phyloP scores from a whole-genome alignment of 2,329 filamentous ascomycete genomes.

The Trichoderma brevicompactum region DNA sequence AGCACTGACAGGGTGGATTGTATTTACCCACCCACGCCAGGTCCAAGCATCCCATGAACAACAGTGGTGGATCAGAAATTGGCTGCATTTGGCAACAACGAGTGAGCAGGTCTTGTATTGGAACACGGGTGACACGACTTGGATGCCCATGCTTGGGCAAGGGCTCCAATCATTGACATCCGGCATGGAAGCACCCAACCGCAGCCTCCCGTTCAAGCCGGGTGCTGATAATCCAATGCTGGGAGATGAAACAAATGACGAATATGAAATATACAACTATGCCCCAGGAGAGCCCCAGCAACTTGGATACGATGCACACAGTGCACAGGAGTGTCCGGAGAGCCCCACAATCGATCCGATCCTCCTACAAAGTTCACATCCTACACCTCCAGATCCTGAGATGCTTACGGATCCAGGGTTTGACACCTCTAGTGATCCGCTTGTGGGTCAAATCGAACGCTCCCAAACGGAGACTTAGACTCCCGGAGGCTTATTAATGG shows the following conservation, averaged over 20 bases:
- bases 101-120: background rate
- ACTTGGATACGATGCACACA: background rate
- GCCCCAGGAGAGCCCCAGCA: background rate
- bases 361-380: background rate
- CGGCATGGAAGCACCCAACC: background rate
- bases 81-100: background rate
- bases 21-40: background rate
- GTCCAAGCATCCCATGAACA: background rate
- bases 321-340: background rate
- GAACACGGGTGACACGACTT: background rate
- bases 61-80: constrained; percentile 11
- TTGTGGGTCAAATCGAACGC: background rate
- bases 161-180: background rate
- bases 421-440: too few species aligned
- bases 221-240: constrained; percentile 17
- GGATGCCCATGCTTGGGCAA: background rate
- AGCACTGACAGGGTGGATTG: constrained; percentile 1
- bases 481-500: background rate
- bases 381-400: background rate
- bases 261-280: background rate
- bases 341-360: background rate
- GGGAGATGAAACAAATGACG: background rate
- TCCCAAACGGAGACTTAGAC: constrained; percentile 20
- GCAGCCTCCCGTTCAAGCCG: background rate
- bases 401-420: too few species aligned